A percentile compares a stretch with the other conserved stretches of the same genome.
These are phyloP conservation scores for Globisporangium okanoganense DNA, from an alignment of 352 stramenopile genomes.

Conservation along the genomic window DNA sequence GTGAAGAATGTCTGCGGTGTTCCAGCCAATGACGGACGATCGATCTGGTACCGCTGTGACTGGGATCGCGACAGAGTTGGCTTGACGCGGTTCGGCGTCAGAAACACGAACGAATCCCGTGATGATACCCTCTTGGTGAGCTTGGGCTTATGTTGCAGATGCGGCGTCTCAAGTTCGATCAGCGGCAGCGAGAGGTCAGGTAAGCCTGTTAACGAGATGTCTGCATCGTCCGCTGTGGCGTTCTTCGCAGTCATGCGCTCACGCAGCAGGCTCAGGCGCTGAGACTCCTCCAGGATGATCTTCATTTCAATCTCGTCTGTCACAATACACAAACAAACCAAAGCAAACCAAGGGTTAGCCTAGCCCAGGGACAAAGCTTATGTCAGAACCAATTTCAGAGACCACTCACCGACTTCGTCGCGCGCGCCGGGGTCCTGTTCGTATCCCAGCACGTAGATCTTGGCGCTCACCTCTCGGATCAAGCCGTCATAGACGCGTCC, in stretches of 20 bases:
- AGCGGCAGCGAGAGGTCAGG: slow-evolving; percentile 39
- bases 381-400: not conserved
- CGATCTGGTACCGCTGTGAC: slow-evolving; percentile 23
- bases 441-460: slow-evolving; percentile 55
- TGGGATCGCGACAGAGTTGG: slow-evolving; percentile 31
- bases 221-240: slow-evolving; percentile 21
- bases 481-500: slow-evolving; percentile 64
- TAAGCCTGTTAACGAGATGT: slow-evolving; percentile 54
- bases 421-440: slow-evolving; percentile 51
- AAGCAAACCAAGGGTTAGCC: not conserved
- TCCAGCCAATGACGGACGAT: not conserved
- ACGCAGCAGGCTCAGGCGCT: slow-evolving; percentile 37
- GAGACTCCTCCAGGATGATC: slow-evolving; percentile 67
- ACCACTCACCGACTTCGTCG: slow-evolving; percentile 61
- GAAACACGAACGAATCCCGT: slow-evolving; percentile 17
- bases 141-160: slow-evolving; percentile 9
- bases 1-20: not conserved
- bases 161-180: not conserved
- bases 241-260: slow-evolving; percentile 17
- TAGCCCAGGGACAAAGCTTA: too few relatives aligned
- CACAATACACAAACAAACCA: not conserved
- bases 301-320: slow-evolving; percentile 76
- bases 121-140: slow-evolving; percentile 38
- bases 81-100: slow-evolving; percentile 17
- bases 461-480: slow-evolving; percentile 40